Evolutionary conservation across 306 rosid species (phyloP).

Genomic region (Mucuna pruriens): DNA sequence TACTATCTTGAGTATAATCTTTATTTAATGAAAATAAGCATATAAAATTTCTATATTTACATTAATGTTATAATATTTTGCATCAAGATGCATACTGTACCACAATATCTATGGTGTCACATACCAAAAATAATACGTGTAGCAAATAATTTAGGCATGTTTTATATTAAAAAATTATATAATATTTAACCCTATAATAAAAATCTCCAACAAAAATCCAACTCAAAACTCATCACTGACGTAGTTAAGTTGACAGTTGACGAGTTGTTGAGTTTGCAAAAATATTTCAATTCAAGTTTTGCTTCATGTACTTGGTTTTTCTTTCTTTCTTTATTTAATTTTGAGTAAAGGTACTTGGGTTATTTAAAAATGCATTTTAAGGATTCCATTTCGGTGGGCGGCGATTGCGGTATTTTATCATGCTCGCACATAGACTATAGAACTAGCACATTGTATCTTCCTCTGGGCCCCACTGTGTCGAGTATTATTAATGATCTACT

Average conservation of each 20-base stretch:
- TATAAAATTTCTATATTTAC: too few species aligned
- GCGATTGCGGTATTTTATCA: not conserved
- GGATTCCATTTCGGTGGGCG: not conserved
- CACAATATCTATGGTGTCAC: not conserved
- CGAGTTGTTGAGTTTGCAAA: not conserved
- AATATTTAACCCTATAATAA: not conserved
- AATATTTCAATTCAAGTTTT: not conserved
- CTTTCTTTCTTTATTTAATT: not conserved
- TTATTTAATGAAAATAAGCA: too few species aligned
- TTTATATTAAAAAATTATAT: not conserved
- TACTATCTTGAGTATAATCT: too few species aligned
- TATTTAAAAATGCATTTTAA: not conserved
- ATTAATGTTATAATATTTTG: too few species aligned
- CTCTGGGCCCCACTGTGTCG: not conserved
- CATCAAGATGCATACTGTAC: not conserved
- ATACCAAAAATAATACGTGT: not conserved
- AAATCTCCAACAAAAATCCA: not conserved
- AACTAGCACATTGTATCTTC: constrained; percentile 13
- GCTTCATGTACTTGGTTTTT: not conserved
- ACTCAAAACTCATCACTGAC: not conserved
- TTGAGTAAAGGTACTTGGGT: not conserved
- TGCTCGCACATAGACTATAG: not conserved
- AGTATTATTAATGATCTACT: not conserved
- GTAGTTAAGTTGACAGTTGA: not conserved
- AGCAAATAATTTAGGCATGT: not conserved